Conservation (phyloP, 805 yeast species). For the Candida hungchunana region DNA sequence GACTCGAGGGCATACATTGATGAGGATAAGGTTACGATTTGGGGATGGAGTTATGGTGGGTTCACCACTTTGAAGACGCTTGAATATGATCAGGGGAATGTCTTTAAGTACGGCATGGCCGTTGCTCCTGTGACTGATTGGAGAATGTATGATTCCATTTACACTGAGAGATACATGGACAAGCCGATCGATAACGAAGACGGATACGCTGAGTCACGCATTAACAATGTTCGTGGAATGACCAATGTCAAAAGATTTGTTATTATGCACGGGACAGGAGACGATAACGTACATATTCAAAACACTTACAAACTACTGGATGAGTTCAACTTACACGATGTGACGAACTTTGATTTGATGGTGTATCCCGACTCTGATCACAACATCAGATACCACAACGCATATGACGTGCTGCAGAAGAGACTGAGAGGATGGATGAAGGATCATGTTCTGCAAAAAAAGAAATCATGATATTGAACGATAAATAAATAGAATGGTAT, state of each 20-base stretch:
- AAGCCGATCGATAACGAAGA: slow-evolving; percentile 43
- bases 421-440: slow-evolving; percentile 56
- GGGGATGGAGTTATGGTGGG: slow-evolving; percentile 93
- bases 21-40: slow-evolving; percentile 52
- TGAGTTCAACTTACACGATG: slow-evolving; percentile 42
- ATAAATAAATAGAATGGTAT: too few relatives aligned
- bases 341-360: slow-evolving; percentile 81
- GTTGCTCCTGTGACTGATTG: slow-evolving; percentile 87
- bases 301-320: slow-evolving; percentile 63
- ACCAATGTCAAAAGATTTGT: slow-evolving; percentile 50
- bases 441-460: slow-evolving; percentile 4
- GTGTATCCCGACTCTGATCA: slow-evolving; percentile 95
- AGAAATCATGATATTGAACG: too few relatives aligned
- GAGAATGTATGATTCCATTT: slow-evolving; percentile 70
- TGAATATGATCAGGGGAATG: slow-evolving; percentile 58
- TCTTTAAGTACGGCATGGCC: slow-evolving; percentile 71
- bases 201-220: slow-evolving; percentile 45
- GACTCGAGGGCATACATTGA: slow-evolving; percentile 43
- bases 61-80: slow-evolving; percentile 69
- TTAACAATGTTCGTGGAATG: slow-evolving; percentile 40
- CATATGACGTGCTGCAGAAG: slow-evolving; percentile 66
- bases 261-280: slow-evolving; percentile 79
- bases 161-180: slow-evolving; percentile 75
- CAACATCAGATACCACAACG: slow-evolving; percentile 74
- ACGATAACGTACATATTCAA: slow-evolving; percentile 79